phyloP scores from a whole-genome alignment of 1,284 basidiomycete genomes.

The Kalmanozyma brasiliensis region DNA sequence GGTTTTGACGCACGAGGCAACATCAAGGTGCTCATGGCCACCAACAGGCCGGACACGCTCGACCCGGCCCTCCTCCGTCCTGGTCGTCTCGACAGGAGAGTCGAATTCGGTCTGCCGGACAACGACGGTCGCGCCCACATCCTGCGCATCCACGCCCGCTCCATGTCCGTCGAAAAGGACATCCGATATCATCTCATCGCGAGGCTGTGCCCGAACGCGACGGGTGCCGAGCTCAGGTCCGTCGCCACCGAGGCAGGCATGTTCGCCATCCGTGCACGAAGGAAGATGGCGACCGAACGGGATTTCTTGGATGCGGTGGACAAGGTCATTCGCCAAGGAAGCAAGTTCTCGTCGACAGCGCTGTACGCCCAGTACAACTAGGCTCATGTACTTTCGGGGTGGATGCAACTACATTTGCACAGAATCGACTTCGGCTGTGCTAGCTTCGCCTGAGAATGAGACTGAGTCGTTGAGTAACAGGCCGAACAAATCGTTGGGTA shows the following conservation, averaged over 20 bases:
- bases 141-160: slow-evolving; percentile 90
- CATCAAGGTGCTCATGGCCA: slow-evolving; percentile 99
- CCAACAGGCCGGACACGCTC: slow-evolving; percentile 96
- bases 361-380: slow-evolving; percentile 62
- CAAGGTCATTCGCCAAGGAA: slow-evolving; percentile 96
- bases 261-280: slow-evolving; percentile 96
- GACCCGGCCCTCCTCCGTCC: slow-evolving; percentile 96
- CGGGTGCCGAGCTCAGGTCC: slow-evolving; percentile 93
- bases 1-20: slow-evolving; percentile 98
- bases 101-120: slow-evolving; percentile 96
- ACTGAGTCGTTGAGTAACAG: not conserved
- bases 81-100: slow-evolving; percentile 92
- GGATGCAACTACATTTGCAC: slow-evolving; percentile 1
- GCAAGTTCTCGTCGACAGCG: slow-evolving; percentile 81
- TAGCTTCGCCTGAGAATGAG: no score
- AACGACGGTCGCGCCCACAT: slow-evolving; percentile 97
- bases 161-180: slow-evolving; percentile 96
- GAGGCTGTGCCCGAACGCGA: slow-evolving; percentile 95
- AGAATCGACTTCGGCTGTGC: no score
- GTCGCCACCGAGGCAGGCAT: slow-evolving; percentile 99
- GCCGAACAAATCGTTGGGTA: slow-evolving; percentile 11
- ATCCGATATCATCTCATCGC: slow-evolving; percentile 98
- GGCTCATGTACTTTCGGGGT: slow-evolving; percentile 20
- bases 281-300: slow-evolving; percentile 96
- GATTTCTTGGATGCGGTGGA: slow-evolving; percentile 98